Evolutionary conservation across 2,329 filamentous ascomycete genomes (phyloP), one percentile per base, ranked within the genome.

Genomic region (Colletotrichum trifolii): DNA sequence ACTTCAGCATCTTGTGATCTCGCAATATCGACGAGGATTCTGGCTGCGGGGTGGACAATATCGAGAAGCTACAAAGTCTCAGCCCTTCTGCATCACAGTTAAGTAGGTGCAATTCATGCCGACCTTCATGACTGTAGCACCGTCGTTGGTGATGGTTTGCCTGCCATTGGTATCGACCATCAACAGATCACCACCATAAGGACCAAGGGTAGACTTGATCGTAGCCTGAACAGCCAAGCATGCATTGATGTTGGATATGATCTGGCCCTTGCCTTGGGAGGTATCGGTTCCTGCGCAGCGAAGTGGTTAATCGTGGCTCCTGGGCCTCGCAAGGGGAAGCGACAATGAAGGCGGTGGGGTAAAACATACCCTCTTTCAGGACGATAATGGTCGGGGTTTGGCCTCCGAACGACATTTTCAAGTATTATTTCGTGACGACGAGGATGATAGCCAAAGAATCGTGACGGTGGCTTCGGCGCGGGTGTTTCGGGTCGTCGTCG

Each of bases 1-100:
- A 99, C 96, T 85, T 99, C 96, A 71, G 96, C 96, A 79, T 99
- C 96, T 90, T 99, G 96, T 76, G 95, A 98, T 81, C 96, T 91
- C 69, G 96, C 95, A 76, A 99, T 99, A 78, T 99, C 96, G 79
- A 96, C 96, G 75, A 99, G 91, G 78, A 99, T 96, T 79, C 94
- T 91, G 73, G 96, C 96, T 71, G 96, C 96, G 71, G 96, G 96
- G 83, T 99, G 96, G 68, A 99, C 93, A 74, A 99, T 98, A 78
- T 99, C 96, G 77, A 99, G 91, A 60, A 99, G 91, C 93, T 96
- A 74, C 45, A 10, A 46, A 13, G 38, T 25, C 33, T 60, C 25
- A 66, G 49, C 38, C 8, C 9, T 9, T 5, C 10, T 17, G 38
- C 38, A 12, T 35, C 33, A 8, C 45, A 8, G 15, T 4, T 10